These are phyloP conservation scores for Aspergillus ibericus DNA, from an alignment of 2,329 filamentous ascomycete species.

Conservation along the genomic window DNA sequence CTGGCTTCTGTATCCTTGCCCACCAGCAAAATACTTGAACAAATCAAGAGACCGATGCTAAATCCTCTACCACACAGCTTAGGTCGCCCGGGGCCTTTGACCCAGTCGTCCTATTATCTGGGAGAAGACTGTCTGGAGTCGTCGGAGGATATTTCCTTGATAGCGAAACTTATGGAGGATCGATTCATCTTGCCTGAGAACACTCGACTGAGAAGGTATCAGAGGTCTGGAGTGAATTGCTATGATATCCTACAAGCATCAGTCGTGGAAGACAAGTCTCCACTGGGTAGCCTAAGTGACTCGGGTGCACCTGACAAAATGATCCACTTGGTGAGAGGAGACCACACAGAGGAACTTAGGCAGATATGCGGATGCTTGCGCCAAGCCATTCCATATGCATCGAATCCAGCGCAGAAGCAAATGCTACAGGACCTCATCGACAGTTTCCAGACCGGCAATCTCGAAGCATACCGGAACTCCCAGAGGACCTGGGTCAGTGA, in stretches of 20 bases:
- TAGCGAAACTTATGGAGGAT: slow-evolving; percentile 49
- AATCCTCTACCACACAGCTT: slow-evolving; percentile 25
- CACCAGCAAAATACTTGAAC: neutral
- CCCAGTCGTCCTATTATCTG: slow-evolving; percentile 40
- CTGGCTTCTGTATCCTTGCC: slow-evolving; percentile 5
- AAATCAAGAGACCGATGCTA: slow-evolving; percentile 16
- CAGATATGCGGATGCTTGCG: slow-evolving; percentile 1
- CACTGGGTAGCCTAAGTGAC: neutral
- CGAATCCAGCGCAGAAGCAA: neutral
- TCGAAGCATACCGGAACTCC: slow-evolving; percentile 51
- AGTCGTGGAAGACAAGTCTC: neutral
- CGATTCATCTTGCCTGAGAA: slow-evolving; percentile 47
- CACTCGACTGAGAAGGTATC: slow-evolving; percentile 49
- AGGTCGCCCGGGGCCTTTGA: slow-evolving; percentile 50
- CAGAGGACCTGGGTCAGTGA: slow-evolving; percentile 57
- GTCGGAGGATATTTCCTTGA: slow-evolving; percentile 47
- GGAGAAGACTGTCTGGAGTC: slow-evolving; percentile 32
- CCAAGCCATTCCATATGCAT: slow-evolving; percentile 1
- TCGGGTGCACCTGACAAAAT: neutral
- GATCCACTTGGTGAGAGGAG: slow-evolving; percentile 8
- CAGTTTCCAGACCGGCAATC: slow-evolving; percentile 50
- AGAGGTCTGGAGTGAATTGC: slow-evolving; percentile 44
- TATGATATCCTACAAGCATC: slow-evolving; percentile 43
- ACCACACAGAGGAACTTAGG: slow-evolving; percentile 14
- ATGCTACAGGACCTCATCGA: slow-evolving; percentile 8